phyloP scores from a whole-genome alignment of 306 rosid species.

The Rubus idaeus region DNA sequence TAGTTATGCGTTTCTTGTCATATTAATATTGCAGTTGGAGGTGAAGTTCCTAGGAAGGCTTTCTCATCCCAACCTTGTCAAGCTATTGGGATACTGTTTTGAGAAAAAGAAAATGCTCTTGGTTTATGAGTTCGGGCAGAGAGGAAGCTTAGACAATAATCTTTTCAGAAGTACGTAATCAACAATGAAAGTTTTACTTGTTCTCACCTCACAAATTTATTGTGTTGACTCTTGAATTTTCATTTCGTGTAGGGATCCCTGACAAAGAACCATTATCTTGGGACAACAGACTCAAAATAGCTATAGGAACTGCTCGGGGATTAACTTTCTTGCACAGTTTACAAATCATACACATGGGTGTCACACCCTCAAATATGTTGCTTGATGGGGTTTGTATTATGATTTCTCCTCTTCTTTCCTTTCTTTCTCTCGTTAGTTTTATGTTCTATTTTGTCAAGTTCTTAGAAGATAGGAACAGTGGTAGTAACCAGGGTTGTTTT shows the following conservation, averaged over 20 bases:
- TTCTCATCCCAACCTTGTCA: slow-evolving; percentile 84
- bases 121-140: slow-evolving; percentile 58
- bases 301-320: slow-evolving; percentile 80
- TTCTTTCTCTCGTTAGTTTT: not conserved
- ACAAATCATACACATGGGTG: slow-evolving; percentile 73
- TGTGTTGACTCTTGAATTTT: slow-evolving; percentile 7
- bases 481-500: not conserved
- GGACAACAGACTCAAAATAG: slow-evolving; percentile 68
- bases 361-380: slow-evolving; percentile 82
- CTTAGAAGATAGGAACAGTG: not conserved
- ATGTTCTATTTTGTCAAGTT: not conserved
- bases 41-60: slow-evolving; percentile 68
- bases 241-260: slow-evolving; percentile 41
- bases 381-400: slow-evolving; percentile 61
- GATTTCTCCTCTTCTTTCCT: not conserved
- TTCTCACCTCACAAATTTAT: slow-evolving; percentile 1
- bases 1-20: not conserved
- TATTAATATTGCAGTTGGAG: slow-evolving; percentile 60
- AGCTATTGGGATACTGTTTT: slow-evolving; percentile 70
- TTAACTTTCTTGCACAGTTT: slow-evolving; percentile 69
- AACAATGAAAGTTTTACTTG: not conserved
- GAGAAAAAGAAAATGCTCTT: slow-evolving; percentile 63
- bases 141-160: slow-evolving; percentile 64
- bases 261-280: slow-evolving; percentile 56
- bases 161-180: slow-evolving; percentile 67